Evolutionary conservation across 495 filamentous ascomycete species (phyloP).

Genomic region (Lichina pygmaea): DNA sequence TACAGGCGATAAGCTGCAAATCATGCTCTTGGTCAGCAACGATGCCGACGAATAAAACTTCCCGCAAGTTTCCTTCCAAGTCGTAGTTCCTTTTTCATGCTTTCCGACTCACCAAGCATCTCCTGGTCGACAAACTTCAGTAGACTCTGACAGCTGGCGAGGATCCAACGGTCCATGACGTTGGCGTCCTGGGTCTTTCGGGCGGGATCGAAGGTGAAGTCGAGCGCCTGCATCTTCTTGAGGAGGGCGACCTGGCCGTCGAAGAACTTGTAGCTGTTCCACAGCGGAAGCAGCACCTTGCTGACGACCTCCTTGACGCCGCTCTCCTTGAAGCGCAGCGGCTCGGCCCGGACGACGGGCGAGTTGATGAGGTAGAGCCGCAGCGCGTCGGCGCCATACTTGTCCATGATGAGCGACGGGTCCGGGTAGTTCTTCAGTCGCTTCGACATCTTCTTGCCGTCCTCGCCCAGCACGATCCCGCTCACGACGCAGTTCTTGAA

Average conservation of each 20-base stretch:
- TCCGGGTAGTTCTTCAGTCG: conserved; percentile 94
- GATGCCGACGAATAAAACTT: neutral
- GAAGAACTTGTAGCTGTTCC: conserved; percentile 98
- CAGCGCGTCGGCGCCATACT: conserved; percentile 82
- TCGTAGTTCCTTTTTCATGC: too few relatives aligned
- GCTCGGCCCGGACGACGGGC: conserved; percentile 80
- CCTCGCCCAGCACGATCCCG: conserved; percentile 82
- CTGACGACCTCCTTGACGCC: conserved; percentile 92
- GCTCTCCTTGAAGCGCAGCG: conserved; percentile 69
- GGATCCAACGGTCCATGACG: conserved; percentile 92
- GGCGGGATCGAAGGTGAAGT: conserved; percentile 57
- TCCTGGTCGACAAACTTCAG: conserved; percentile 84
- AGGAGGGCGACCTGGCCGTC: conserved; percentile 78
- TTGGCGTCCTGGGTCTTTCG: conserved; percentile 56
- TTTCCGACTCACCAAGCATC: conserved; percentile 38
- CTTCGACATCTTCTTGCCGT: conserved; percentile 99
- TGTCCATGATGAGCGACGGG: conserved; percentile 55
- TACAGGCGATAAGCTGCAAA: conserved; percentile 49
- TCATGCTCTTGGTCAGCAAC: neutral
- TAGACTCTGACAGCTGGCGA: conserved; percentile 79
- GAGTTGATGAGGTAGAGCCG: conserved; percentile 94
- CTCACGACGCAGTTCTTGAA: conserved; percentile 97
- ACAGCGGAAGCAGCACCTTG: conserved; percentile 78
- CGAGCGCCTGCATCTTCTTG: conserved; percentile 62
- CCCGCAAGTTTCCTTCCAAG: too few relatives aligned